Percentiles rank a stretch among this genome's conserved stretches.
phyloP scores from a whole-genome alignment of 1,284 basidiomycete genomes.

The Puccinia triticina region DNA sequence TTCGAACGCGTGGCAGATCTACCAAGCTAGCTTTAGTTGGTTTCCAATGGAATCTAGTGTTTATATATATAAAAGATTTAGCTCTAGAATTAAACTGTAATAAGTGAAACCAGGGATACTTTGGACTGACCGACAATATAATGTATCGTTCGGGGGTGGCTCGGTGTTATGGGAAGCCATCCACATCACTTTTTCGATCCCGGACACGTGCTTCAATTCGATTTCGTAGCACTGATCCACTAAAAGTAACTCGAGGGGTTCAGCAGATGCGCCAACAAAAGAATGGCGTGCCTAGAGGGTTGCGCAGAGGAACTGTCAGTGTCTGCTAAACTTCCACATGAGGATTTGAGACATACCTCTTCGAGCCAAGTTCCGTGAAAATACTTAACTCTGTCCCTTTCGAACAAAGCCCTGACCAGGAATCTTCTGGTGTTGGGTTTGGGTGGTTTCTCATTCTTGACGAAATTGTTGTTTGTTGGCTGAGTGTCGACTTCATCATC shows the following conservation, averaged over 20 bases:
- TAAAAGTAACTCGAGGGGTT: conserved; percentile 25
- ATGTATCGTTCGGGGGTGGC: not conserved
- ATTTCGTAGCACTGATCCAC: conserved; percentile 44
- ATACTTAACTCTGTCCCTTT: conserved; percentile 4
- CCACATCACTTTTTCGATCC: conserved; percentile 4
- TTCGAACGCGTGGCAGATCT: not conserved
- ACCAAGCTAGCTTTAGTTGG: conserved; percentile 11
- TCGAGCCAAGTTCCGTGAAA: conserved; percentile 35
- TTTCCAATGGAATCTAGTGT: conserved; percentile 30
- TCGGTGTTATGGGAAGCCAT: not conserved
- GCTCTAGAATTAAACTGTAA: not conserved
- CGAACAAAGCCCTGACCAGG: conserved; percentile 17
- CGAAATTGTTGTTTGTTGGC: not conserved
- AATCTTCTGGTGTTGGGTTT: conserved; percentile 8
- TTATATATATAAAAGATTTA: not conserved
- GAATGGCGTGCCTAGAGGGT: not conserved
- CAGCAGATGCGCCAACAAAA: conserved; percentile 19
- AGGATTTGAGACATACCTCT: not conserved
- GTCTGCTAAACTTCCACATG: not conserved
- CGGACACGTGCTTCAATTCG: not conserved
- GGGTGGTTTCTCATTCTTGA: not conserved
- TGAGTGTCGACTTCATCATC: not conserved
- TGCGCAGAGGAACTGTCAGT: not conserved
- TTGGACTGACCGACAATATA: conserved; percentile 36
- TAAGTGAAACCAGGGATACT: not conserved